Evolutionary conservation across 495 filamentous ascomycete species (phyloP).

Genomic region (Penicilliopsis zonata): DNA sequence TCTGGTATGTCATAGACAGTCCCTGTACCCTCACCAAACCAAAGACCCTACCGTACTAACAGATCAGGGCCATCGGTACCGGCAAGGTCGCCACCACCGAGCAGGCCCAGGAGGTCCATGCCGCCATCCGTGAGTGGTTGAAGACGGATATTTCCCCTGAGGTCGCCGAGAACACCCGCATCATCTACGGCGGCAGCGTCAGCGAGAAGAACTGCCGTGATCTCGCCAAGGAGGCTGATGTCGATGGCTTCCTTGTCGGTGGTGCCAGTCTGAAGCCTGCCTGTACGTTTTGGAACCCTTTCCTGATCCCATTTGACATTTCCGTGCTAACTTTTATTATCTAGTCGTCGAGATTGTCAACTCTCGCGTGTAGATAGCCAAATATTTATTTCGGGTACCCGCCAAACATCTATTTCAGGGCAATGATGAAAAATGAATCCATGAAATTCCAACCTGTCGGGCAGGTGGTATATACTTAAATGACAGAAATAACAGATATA

Average conservation of each 20-base stretch:
- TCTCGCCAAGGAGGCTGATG: constrained; percentile 79
- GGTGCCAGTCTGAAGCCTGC: constrained; percentile 98
- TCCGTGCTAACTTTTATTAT: constrained; percentile 6
- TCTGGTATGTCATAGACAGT: constrained; percentile 49
- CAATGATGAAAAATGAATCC: too few relatives aligned
- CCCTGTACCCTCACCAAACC: background rate
- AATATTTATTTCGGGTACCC: too few relatives aligned
- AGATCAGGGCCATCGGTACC: constrained; percentile 72
- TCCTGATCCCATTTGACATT: background rate
- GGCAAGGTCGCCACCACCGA: constrained; percentile 91
- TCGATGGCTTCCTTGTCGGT: constrained; percentile 97
- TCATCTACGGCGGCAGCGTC: constrained; percentile 94
- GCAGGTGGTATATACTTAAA: too few relatives aligned
- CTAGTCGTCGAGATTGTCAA: constrained; percentile 62
- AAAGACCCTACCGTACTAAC: constrained; percentile 5
- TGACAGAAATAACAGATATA: too few relatives aligned
- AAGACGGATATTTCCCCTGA: constrained; percentile 55
- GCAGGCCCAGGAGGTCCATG: constrained; percentile 93
- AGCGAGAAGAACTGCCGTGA: constrained; percentile 97
- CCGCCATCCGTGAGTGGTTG: constrained; percentile 84
- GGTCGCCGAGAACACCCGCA: constrained; percentile 66
- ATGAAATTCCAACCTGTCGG: too few relatives aligned
- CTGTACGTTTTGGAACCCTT: constrained; percentile 74
- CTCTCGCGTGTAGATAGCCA: constrained; percentile 32
- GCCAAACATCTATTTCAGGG: too few relatives aligned